Conservation (phyloP, 345 rosid genomes). For the Citrus mangshanensis region DNA sequence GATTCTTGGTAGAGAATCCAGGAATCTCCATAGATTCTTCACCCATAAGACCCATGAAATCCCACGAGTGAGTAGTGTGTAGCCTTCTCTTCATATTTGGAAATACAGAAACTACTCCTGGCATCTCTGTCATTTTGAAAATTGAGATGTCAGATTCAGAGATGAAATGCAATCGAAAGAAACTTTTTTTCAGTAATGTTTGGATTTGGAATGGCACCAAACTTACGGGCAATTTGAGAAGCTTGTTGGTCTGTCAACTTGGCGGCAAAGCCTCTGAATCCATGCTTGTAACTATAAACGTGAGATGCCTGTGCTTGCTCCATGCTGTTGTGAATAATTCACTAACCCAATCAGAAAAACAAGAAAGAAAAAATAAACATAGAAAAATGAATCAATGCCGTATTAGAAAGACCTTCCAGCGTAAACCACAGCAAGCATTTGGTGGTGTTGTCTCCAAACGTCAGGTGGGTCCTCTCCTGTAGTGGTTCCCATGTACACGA, state of each 20-base stretch:
- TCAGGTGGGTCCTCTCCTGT: constrained; percentile 25
- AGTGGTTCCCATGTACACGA: constrained; percentile 45
- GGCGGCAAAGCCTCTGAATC: constrained; percentile 53
- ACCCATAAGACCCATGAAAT: constrained; percentile 50
- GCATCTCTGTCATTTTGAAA: constrained; percentile 32
- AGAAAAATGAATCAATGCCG: too few relatives aligned
- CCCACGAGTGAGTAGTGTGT: constrained; percentile 63
- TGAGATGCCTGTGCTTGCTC: constrained; percentile 43
- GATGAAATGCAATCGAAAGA: background rate
- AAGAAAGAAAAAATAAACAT: background rate
- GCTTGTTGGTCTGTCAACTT: constrained; percentile 41
- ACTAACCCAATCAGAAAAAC: background rate
- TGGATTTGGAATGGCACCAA: background rate
- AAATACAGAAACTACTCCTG: constrained; percentile 53
- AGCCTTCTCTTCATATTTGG: constrained; percentile 46
- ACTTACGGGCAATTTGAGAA: constrained; percentile 38
- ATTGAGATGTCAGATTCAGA: background rate
- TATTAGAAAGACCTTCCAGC: constrained; percentile 36
- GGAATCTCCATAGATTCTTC: constrained; percentile 50
- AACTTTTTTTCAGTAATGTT: too few relatives aligned
- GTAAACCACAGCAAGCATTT: constrained; percentile 41
- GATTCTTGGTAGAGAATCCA: constrained; percentile 49
- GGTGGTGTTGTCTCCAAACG: constrained; percentile 27
- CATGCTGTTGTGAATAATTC: constrained; percentile 22
- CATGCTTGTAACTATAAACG: constrained; percentile 43